A percentile compares a stretch with the other conserved stretches of the same genome.
phyloP scores from a whole-genome alignment of 2,329 filamentous ascomycete genomes.

The Fusarium buxicola region DNA sequence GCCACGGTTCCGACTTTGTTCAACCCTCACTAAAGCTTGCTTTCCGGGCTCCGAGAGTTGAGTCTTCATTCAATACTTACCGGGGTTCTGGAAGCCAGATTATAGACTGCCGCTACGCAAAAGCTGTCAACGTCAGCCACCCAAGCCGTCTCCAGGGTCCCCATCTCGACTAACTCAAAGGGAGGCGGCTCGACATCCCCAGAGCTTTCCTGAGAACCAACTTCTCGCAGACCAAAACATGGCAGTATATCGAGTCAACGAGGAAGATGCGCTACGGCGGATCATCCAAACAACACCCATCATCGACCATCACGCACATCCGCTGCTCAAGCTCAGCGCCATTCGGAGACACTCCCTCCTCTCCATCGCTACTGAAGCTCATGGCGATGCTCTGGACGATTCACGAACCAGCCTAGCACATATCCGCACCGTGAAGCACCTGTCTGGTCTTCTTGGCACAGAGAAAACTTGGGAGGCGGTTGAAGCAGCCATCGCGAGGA shows the following conservation, averaged over 20 bases:
- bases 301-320: slow-evolving; percentile 80
- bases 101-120: background rate
- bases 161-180: background rate
- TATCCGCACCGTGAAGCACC: slow-evolving; percentile 75
- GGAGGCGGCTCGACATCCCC: background rate
- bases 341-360: slow-evolving; percentile 62
- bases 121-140: slow-evolving; percentile 4
- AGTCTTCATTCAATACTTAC: background rate
- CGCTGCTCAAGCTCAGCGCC: slow-evolving; percentile 67
- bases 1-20: background rate
- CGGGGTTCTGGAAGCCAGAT: background rate
- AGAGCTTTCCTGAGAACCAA: no score
- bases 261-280: slow-evolving; percentile 44
- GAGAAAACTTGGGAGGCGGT: slow-evolving; percentile 70
- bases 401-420: slow-evolving; percentile 74
- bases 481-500: slow-evolving; percentile 56
- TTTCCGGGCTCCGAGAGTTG: slow-evolving; percentile 4
- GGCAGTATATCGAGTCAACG: slow-evolving; percentile 19
- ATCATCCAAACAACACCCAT: slow-evolving; percentile 69
- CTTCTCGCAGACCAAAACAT: slow-evolving; percentile 16
- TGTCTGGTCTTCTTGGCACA: slow-evolving; percentile 73
- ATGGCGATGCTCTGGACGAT: slow-evolving; percentile 73
- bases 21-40: slow-evolving; percentile 7
- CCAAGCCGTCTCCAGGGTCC: background rate
- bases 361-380: slow-evolving; percentile 78